Base-by-base conservation (phyloP, 805 yeast species). In the Sugiyamaella mastotermitis region DNA sequence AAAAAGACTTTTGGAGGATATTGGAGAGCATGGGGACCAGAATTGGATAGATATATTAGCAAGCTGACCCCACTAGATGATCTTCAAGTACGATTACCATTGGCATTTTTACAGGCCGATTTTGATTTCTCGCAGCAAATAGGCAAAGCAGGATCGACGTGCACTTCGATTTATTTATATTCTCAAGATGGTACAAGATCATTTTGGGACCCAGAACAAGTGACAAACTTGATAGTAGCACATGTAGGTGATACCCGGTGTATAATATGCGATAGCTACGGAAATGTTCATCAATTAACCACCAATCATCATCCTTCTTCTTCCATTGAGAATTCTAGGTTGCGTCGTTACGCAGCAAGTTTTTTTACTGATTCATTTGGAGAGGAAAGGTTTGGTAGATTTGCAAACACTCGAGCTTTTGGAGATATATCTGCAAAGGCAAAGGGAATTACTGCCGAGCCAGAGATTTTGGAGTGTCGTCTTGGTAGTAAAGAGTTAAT, bases 231-330 rank as follows among this genome's bases (percentile, higher is more conserved):
- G 16, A 71, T 83, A 1, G 74, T 88, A 14, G 88, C 94, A 1
- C 98, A 92, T 55, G 78, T 90, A 10, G 98, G 98, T 4, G 98
- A 92, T 56, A 83, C 97, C 2, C 74, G 83, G 45, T 86, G 94
- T 4, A 71, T 92, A 2, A 51, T 92, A n/a, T 83, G 92, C 47
- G 97, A 88, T 59, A 72, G 71, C 40, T 60, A 69, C 39, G 97
- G 97, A 2, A 63, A 73, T 28, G 94, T 94, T 1, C 88, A 80
- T 49, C 68, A 84, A 14, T 64, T 92, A 36, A 84, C 95, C 1
- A 68, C 74, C 25, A 74, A 78, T 24, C 98, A 92, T 59, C 96
- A 90, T 60, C 95, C 97, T 2, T 74, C 84, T 0, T 80, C 87
- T 33, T 81, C 86, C 1, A 65, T 75, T 8, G 98, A 92, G 60